Conservation (phyloP, 2,329 filamentous ascomycete genomes). For the Phoma herbarum region DNA sequence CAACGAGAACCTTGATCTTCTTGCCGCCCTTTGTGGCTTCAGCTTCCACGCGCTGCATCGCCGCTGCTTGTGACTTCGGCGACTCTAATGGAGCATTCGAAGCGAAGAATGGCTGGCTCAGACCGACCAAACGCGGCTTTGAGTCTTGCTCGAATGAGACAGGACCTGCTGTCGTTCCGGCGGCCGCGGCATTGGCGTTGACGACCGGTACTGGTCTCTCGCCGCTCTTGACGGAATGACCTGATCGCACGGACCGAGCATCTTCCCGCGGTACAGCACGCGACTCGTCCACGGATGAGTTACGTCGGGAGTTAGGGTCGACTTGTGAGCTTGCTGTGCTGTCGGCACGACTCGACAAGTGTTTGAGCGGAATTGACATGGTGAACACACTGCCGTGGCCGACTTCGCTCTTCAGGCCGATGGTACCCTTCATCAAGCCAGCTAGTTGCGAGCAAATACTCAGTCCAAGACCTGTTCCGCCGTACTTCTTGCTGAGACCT, state of each 20-base stretch:
- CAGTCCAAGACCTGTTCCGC: constrained; percentile 85
- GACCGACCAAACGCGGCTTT: constrained; percentile 80
- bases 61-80: constrained; percentile 69
- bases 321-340: constrained; percentile 55
- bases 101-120: constrained; percentile 84
- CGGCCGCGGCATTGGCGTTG: constrained; percentile 21
- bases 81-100: constrained; percentile 57
- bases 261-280: constrained; percentile 41
- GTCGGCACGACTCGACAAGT: constrained; percentile 72
- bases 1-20: constrained; percentile 83
- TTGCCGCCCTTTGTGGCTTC: constrained; percentile 64
- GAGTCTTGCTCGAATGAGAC: constrained; percentile 65
- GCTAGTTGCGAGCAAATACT: constrained; percentile 91
- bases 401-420: constrained; percentile 74
- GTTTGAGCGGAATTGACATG: constrained; percentile 82
- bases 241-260: constrained; percentile 40
- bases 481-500: constrained; percentile 87
- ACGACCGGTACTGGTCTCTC: constrained; percentile 32
- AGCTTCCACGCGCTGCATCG: constrained; percentile 71
- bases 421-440: constrained; percentile 80
- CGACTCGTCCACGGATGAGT: constrained; percentile 39
- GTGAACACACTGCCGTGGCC: constrained; percentile 82
- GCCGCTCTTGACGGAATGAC: constrained; percentile 42
- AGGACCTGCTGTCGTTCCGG: constrained; percentile 32
- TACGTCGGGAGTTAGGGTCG: constrained; percentile 40